These are phyloP conservation scores for Venturia asperata DNA, from an alignment of 2,329 filamentous ascomycete species.

Conservation along the genomic window DNA sequence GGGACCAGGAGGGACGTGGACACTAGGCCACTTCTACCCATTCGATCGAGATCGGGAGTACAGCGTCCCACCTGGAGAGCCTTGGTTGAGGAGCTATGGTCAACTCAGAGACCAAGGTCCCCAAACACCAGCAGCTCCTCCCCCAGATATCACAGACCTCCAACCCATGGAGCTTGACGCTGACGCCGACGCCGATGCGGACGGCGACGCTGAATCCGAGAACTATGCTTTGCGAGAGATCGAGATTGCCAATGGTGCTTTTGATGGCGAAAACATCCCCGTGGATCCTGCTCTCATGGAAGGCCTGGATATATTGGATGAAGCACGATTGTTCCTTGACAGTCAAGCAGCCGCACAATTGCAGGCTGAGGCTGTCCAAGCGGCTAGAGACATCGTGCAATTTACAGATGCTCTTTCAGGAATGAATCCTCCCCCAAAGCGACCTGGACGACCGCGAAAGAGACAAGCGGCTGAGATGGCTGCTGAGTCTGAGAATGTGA, in stretches of 20 bases:
- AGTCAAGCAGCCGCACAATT: conserved; percentile 1
- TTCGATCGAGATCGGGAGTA: conserved; percentile 13
- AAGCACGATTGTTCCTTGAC: conserved; percentile 9
- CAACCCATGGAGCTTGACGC: background rate
- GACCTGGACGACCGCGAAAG: conserved; percentile 4
- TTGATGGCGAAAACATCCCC: background rate
- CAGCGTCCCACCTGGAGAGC: conserved; percentile 18
- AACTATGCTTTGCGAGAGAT: conserved; percentile 1
- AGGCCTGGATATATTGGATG: background rate
- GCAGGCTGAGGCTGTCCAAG: conserved; percentile 6
- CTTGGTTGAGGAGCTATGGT: conserved; percentile 12
- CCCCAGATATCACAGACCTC: background rate
- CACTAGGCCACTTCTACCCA: conserved; percentile 4
- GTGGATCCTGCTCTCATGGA: conserved; percentile 9
- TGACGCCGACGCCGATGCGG: background rate
- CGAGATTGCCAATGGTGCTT: background rate
- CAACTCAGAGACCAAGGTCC: conserved; percentile 3
- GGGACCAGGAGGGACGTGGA: conserved; percentile 4
- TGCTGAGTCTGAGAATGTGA: background rate
- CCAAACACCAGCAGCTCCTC: conserved; percentile 5
- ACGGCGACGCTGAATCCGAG: background rate
- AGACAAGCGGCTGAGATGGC: background rate
- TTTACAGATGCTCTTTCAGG: background rate
- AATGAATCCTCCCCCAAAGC: background rate
- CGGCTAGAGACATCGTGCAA: background rate